A percentile compares a stretch with the other conserved stretches of the same genome.
phyloP scores from a whole-genome alignment of 139 green algal genomes.

The Haematococcus sp. region DNA sequence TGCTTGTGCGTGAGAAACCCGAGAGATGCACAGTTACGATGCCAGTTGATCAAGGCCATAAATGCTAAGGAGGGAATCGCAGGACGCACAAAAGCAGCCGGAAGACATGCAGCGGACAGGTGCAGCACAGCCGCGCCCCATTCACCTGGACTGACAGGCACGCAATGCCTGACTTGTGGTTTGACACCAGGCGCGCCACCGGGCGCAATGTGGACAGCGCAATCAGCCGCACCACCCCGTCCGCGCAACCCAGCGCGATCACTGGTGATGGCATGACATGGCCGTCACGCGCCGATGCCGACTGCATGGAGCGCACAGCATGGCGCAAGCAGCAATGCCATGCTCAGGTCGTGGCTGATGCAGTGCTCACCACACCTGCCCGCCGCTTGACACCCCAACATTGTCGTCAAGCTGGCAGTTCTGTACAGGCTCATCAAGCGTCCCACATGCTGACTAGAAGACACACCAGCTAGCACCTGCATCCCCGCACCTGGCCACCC shows the following conservation, averaged over 20 bases:
- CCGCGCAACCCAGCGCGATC: constrained; percentile 49
- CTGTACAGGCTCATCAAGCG: too few relatives aligned
- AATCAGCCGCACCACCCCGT: constrained; percentile 48
- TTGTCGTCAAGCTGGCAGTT: not conserved
- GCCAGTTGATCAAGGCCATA: not conserved
- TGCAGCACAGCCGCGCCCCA: not conserved
- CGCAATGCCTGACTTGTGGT: constrained; percentile 36
- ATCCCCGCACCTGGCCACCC: constrained; percentile 7
- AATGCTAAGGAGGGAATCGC: not conserved
- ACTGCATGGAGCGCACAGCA: not conserved
- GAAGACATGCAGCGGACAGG: not conserved
- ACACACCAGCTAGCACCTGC: not conserved
- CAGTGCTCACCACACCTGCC: too few relatives aligned
- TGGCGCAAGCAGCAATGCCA: not conserved
- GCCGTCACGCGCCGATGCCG: not conserved
- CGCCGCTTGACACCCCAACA: not conserved
- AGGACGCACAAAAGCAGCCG: not conserved
- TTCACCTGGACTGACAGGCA: constrained; percentile 25
- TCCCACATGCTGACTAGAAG: not conserved
- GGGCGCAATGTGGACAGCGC: constrained; percentile 14
- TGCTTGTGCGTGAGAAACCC: too few relatives aligned
- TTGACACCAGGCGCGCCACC: constrained; percentile 26
- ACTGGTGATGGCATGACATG: constrained; percentile 39
- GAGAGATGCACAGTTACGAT: too few relatives aligned
- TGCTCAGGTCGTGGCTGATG: too few relatives aligned